Percentiles rank a stretch among this genome's conserved stretches.
Conservation (phyloP, 495 filamentous ascomycete species). For the Niebla homalea region DNA sequence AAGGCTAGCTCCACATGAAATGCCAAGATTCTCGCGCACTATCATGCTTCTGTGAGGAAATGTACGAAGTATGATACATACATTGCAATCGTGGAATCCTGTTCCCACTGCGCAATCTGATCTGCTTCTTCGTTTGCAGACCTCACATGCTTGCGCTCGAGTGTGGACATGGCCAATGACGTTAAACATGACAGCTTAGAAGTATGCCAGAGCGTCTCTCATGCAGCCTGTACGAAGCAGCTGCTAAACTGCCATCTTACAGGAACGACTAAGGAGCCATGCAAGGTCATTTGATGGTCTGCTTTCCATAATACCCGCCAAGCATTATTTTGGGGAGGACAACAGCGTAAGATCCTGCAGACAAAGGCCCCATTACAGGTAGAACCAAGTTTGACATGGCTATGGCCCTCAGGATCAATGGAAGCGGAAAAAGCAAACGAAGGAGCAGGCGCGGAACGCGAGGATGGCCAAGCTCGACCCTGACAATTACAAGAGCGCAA, state of each 20-base stretch:
- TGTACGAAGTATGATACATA: too few species aligned
- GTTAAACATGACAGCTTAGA: constrained; percentile 9
- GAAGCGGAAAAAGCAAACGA: constrained; percentile 77
- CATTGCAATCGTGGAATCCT: too few species aligned
- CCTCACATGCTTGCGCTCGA: not conserved
- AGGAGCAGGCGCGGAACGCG: constrained; percentile 63
- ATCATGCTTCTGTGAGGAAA: too few species aligned
- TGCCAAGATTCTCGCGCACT: too few species aligned
- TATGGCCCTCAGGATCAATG: constrained; percentile 54
- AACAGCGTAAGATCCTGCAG: constrained; percentile 48
- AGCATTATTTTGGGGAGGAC: constrained; percentile 82
- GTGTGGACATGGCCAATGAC: constrained; percentile 4
- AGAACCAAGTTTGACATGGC: constrained; percentile 2
- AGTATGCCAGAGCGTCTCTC: not conserved
- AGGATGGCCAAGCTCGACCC: constrained; percentile 77
- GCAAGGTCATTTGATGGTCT: constrained; percentile 81
- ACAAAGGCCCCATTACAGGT: not conserved
- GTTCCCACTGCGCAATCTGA: not conserved
- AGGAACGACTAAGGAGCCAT: constrained; percentile 81
- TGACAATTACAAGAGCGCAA: constrained; percentile 62
- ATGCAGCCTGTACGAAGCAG: too few species aligned
- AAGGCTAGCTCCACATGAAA: too few species aligned
- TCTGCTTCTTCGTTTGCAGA: not conserved
- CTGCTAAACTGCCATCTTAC: not conserved
- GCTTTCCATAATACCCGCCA: constrained; percentile 83